Base-by-base conservation (phyloP, 352 stramenopile genomes). In the Phytophthora quininea region DNA sequence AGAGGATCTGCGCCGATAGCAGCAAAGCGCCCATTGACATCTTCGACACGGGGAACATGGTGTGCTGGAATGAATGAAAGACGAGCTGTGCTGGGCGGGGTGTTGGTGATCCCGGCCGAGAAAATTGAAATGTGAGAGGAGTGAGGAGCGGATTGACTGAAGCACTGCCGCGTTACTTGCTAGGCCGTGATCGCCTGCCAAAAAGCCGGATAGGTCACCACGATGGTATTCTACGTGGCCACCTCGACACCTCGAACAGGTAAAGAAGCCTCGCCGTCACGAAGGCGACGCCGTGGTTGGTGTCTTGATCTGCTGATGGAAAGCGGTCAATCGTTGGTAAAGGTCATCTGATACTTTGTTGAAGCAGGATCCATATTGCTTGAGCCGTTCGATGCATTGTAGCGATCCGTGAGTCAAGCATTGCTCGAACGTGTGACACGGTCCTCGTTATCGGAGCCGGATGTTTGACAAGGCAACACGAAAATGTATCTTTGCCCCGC, bases 71-170 rank as follows among this genome's bases (percentile, higher is more conserved):
- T 29, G 48, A 55, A n/a, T 54, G 66, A 9, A 32, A 33, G 42
- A 14, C 10, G 35, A 33, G 33, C 46, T 56, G 37, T 42, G 62
- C 45, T 59, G 64, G 49, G 27, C 9, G 19, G 50, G 12, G 59
- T 59, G 54, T 29, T 60, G 49, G 59, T 66, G 10, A 29, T 54
- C 61, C 37, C 48, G 54, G 58, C 66, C 49, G 49, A 64, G 71
- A 37, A 66, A 73, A 74, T 76, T 76, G 62, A 61, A 31, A 79
- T 74, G 62, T 79, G 71, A 76, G 54, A n/a, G n/a, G n/a, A n/a
- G n/a, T 33, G 40, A 45, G 52, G 45, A 30, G 27, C 8, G 38
- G 32, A 42, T 24, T 51, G 30, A 31, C 4, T 33, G 33, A 61
- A 32, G 54, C 24, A 42, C 35, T 53, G 47, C 37, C 14, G 57